These are phyloP conservation scores for Ensete glaucum DNA, from an alignment of 176 grass and related monocot species.

Conservation along the genomic window DNA sequence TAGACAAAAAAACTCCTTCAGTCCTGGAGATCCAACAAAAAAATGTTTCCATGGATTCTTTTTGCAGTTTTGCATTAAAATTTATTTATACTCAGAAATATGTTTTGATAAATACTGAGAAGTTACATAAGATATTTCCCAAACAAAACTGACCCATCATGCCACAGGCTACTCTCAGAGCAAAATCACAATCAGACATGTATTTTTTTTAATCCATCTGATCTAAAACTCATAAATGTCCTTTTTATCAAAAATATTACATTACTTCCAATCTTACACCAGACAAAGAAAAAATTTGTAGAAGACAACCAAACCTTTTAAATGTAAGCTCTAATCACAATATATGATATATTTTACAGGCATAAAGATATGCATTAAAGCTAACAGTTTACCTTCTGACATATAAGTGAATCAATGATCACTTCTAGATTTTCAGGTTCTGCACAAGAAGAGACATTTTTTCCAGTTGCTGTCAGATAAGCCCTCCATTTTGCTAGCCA, in stretches of 20 bases:
- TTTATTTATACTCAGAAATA: too few species aligned
- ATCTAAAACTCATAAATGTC: too few species aligned
- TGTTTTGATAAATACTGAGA: too few species aligned
- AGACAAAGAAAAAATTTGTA: neutral
- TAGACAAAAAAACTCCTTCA: too few species aligned
- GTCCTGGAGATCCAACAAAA: too few species aligned
- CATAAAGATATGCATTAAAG: neutral
- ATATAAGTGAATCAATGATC: constrained; percentile 65
- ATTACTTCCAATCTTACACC: neutral
- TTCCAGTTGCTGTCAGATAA: constrained; percentile 82
- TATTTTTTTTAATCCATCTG: too few species aligned
- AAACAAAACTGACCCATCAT: too few species aligned
- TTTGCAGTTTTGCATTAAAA: too few species aligned
- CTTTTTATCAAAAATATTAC: neutral
- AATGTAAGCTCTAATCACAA: neutral
- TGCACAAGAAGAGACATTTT: constrained; percentile 64
- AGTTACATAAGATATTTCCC: too few species aligned
- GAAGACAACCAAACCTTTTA: neutral
- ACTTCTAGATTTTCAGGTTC: constrained; percentile 66
- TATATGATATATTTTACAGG: neutral
- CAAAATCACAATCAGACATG: too few species aligned
- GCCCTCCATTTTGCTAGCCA: constrained; percentile 89
- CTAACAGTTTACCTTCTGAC: constrained; percentile 60
- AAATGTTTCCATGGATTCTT: too few species aligned
- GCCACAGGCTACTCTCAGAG: too few species aligned